Conservation (phyloP, 1,284 basidiomycete species). For the Tylopilus sp. region DNA sequence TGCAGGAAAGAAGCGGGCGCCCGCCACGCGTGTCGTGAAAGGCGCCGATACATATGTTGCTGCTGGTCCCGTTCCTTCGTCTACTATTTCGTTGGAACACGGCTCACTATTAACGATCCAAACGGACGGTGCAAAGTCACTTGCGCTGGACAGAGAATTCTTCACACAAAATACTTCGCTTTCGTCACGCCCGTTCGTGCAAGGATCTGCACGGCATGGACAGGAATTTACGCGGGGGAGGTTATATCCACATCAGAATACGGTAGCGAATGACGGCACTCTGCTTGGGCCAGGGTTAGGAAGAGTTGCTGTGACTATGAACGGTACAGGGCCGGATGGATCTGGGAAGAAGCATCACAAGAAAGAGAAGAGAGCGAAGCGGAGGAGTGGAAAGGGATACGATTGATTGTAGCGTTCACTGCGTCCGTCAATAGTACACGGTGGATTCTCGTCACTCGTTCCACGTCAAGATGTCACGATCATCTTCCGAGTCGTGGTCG, state of each 20-base stretch:
- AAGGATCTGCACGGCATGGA: conserved; percentile 57
- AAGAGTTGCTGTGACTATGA: conserved; percentile 45
- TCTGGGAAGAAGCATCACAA: conserved; percentile 87
- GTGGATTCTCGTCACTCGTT: conserved; percentile 41
- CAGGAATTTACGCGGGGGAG: conserved; percentile 60
- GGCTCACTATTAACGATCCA: conserved; percentile 24
- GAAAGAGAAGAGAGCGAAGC: conserved; percentile 78
- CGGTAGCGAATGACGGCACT: conserved; percentile 73
- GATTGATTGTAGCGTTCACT: conserved; percentile 43
- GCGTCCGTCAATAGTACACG: neutral
- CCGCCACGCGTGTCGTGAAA: conserved; percentile 79
- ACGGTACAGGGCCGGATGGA: conserved; percentile 41
- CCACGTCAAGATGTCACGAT: conserved; percentile 68
- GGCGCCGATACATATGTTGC: conserved; percentile 77
- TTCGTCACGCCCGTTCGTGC: conserved; percentile 60
- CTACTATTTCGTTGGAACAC: conserved; percentile 20
- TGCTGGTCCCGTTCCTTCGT: neutral
- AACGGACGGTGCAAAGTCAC: conserved; percentile 50
- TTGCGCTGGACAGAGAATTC: conserved; percentile 80
- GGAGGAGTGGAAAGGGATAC: conserved; percentile 88
- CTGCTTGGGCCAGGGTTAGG: conserved; percentile 47
- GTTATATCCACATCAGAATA: conserved; percentile 79
- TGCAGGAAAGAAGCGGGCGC: conserved; percentile 78
- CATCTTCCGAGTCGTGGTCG: conserved; percentile 62
- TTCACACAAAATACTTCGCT: conserved; percentile 59